Conservation (phyloP, 2,329 filamentous ascomycete genomes). For the Botrytis aclada region DNA sequence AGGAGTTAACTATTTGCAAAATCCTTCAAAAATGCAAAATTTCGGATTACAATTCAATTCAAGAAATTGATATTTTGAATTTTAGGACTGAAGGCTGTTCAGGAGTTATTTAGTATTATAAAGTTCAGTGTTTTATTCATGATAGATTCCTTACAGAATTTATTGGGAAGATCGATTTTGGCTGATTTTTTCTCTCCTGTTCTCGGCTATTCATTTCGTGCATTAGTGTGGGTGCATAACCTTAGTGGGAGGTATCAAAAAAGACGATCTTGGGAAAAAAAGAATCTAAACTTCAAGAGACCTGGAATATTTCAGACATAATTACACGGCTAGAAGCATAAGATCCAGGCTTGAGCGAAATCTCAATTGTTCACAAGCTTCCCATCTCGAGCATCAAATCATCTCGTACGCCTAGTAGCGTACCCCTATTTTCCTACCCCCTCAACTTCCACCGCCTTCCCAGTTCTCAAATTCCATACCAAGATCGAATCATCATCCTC, state of each 20-base stretch:
- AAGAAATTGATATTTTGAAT: accelerated
- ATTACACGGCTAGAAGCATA: not conserved
- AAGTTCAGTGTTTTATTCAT: too few relatives aligned
- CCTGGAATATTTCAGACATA: accelerated
- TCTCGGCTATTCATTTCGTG: too few relatives aligned
- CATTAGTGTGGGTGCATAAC: not conserved
- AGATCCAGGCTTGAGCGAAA: not conserved
- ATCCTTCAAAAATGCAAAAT: accelerated
- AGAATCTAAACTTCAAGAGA: too few relatives aligned
- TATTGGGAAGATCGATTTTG: too few relatives aligned
- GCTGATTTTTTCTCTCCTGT: too few relatives aligned
- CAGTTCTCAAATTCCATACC: not conserved
- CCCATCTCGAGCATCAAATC: not conserved
- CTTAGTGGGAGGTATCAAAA: too few relatives aligned
- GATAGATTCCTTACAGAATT: too few relatives aligned
- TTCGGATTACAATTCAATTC: too few relatives aligned
- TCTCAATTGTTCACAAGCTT: not conserved
- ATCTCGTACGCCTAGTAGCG: not conserved
- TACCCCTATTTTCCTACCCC: too few relatives aligned
- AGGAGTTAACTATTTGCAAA: accelerated
- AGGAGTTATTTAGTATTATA: too few relatives aligned
- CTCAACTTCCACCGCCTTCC: not conserved
- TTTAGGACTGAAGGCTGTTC: too few relatives aligned
- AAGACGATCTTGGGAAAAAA: not conserved
- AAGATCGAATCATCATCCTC: not conserved